phyloP scores from a whole-genome alignment of 371 early-diverging fungal genomes.

The Zopfochytrium polystomum region DNA sequence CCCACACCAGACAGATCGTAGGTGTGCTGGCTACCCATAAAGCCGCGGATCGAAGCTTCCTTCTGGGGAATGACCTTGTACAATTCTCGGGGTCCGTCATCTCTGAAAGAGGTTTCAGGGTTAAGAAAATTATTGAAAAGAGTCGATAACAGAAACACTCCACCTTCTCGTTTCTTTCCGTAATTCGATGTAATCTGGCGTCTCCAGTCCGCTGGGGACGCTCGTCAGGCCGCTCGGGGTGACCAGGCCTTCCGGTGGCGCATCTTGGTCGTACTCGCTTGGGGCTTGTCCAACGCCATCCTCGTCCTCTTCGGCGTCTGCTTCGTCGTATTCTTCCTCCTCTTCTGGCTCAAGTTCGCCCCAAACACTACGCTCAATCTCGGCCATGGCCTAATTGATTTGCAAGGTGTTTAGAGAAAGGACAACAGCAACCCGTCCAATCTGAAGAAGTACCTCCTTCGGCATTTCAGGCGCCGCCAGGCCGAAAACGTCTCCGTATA shows the following conservation, averaged over 20 bases:
- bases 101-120: constrained; percentile 21
- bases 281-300: constrained; percentile 50
- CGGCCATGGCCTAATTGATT: constrained; percentile 52
- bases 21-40: constrained; percentile 92
- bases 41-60: constrained; percentile 70
- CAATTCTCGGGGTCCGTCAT: constrained; percentile 71
- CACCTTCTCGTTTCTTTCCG: constrained; percentile 65
- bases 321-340: constrained; percentile 58
- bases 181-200: constrained; percentile 88
- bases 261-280: constrained; percentile 40
- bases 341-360: constrained; percentile 77
- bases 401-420: constrained; percentile 1
- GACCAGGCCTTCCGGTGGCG: constrained; percentile 55
- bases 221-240: constrained; percentile 88
- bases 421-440: neutral
- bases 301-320: constrained; percentile 53
- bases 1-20: constrained; percentile 71
- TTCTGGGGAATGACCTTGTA: constrained; percentile 87
- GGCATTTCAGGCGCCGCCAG: constrained; percentile 36
- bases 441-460: constrained; percentile 41
- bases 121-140: constrained; percentile 2
- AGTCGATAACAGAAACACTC: constrained; percentile 7
- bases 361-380: constrained; percentile 72
- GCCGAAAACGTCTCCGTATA: constrained; percentile 97
- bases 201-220: constrained; percentile 81